Percentiles rank a stretch among this genome's conserved stretches.
Evolutionary conservation across 2,329 filamentous ascomycete species (phyloP).

Genomic region (Cladosporium austrohemisphaericum): DNA sequence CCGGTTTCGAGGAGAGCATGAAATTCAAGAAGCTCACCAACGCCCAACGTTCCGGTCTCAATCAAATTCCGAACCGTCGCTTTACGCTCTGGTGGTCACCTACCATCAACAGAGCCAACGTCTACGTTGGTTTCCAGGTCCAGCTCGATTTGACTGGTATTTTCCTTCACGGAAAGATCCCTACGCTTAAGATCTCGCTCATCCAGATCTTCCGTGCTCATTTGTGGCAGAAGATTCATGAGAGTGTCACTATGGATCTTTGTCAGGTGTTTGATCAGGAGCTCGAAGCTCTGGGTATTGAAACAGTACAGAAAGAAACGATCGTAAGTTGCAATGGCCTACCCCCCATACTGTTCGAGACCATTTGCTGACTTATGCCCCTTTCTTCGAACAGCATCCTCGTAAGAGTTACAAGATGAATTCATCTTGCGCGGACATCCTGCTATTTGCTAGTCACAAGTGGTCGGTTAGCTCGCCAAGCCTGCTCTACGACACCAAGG

Average conservation of each 20-base stretch:
- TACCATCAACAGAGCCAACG: constrained; percentile 65
- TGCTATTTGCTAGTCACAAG: constrained; percentile 95
- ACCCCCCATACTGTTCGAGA: constrained; percentile 57
- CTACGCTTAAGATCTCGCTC: constrained; percentile 92
- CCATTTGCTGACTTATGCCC: too few species aligned
- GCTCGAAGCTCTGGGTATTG: constrained; percentile 89
- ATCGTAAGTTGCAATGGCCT: constrained; percentile 57
- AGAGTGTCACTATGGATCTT: constrained; percentile 97
- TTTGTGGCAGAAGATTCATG: constrained; percentile 99
- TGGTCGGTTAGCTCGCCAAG: constrained; percentile 97
- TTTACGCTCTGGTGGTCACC: constrained; percentile 96
- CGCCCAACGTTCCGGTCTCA: constrained; percentile 91
- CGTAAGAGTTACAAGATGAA: constrained; percentile 99
- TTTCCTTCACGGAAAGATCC: constrained; percentile 98
- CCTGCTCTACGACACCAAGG: constrained; percentile 91
- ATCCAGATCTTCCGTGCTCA: constrained; percentile 99
- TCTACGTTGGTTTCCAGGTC: constrained; percentile 99
- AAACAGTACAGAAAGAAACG: constrained; percentile 97
- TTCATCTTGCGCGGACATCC: constrained; percentile 94
- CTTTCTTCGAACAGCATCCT: too few species aligned
- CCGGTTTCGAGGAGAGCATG: constrained; percentile 58
- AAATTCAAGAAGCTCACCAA: constrained; percentile 99
- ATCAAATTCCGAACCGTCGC: constrained; percentile 96
- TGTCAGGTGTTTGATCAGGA: constrained; percentile 99
- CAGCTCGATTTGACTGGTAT: constrained; percentile 97